These are phyloP conservation scores for Diaporthe batatas DNA, from an alignment of 2,329 filamentous ascomycete species.

Conservation along the genomic window DNA sequence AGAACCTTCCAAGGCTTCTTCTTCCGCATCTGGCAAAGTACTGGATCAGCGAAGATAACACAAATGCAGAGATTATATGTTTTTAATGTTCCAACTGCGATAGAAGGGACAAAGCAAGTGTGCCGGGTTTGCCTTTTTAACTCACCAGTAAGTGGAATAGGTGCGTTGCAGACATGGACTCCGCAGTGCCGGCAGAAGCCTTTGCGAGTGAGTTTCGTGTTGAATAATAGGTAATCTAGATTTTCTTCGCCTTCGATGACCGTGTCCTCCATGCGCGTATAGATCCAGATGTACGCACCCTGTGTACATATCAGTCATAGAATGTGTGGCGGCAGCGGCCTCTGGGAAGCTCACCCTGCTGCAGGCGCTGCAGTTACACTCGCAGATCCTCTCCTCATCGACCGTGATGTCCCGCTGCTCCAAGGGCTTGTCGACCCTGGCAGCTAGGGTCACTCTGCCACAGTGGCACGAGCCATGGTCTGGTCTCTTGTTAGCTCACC, in stretches of 20 bases:
- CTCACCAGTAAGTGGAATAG: constrained; percentile 48
- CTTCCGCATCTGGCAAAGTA: constrained; percentile 47
- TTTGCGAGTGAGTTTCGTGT: constrained; percentile 52
- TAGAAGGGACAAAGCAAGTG: neutral
- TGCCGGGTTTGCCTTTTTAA: too few relatives aligned
- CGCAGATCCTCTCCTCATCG: constrained; percentile 48
- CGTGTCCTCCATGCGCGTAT: constrained; percentile 56
- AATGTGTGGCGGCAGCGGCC: neutral
- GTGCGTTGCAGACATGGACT: constrained; percentile 55
- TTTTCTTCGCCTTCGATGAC: constrained; percentile 56
- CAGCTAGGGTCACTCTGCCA: constrained; percentile 60
- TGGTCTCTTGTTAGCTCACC: neutral
- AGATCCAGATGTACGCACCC: constrained; percentile 61
- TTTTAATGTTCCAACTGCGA: neutral
- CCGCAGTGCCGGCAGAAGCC: constrained; percentile 64
- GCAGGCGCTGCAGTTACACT: constrained; percentile 68
- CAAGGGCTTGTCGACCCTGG: constrained; percentile 57
- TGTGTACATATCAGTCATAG: constrained; percentile 44
- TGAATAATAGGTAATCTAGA: constrained; percentile 56
- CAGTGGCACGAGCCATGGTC: constrained; percentile 67
- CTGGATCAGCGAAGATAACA: neutral
- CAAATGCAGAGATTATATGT: too few relatives aligned
- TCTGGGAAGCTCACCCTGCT: constrained; percentile 51
- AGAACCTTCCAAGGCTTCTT: constrained; percentile 51
- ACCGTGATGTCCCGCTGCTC: constrained; percentile 51